These are phyloP conservation scores for Gossypium australe DNA, from an alignment of 345 rosid species.

Conservation along the genomic window DNA sequence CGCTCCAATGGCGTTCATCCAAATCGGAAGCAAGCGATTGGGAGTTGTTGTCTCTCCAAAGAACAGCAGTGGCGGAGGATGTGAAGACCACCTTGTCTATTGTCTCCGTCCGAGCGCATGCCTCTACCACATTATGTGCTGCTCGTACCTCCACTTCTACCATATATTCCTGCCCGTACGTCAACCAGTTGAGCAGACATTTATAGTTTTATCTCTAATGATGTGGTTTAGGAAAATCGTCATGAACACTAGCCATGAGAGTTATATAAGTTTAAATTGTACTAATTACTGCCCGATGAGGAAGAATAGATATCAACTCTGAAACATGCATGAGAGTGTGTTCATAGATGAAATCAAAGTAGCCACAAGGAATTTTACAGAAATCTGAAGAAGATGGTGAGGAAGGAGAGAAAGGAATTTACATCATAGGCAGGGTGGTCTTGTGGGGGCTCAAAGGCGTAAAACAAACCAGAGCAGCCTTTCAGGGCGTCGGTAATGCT, in stretches of 20 bases:
- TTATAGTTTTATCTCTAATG: neutral
- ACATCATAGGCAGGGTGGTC: slow-evolving; percentile 52
- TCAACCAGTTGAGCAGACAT: neutral
- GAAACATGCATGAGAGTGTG: neutral
- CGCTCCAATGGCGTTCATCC: slow-evolving; percentile 54
- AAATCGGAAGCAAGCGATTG: slow-evolving; percentile 24
- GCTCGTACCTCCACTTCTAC: slow-evolving; percentile 62
- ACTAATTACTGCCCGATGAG: neutral
- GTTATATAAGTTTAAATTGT: neutral
- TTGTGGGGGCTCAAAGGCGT: slow-evolving; percentile 44
- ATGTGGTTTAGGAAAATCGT: neutral
- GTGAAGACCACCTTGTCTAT: slow-evolving; percentile 64
- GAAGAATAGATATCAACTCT: neutral
- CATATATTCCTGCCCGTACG: slow-evolving; percentile 41
- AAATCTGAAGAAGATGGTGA: neutral
- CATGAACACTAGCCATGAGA: neutral
- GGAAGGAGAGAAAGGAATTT: slow-evolving; percentile 4
- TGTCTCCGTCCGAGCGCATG: slow-evolving; percentile 55
- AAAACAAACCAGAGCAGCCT: slow-evolving; percentile 58
- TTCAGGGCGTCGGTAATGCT: slow-evolving; percentile 46
- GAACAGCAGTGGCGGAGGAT: slow-evolving; percentile 47
- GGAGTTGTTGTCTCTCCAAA: slow-evolving; percentile 43
- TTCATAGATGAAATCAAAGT: neutral
- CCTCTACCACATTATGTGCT: slow-evolving; percentile 65
- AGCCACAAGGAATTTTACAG: neutral